Percentiles rank a stretch among this genome's conserved stretches.
Conservation (phyloP, 2,329 filamentous ascomycete species). For the Escovopsis sp. region DNA sequence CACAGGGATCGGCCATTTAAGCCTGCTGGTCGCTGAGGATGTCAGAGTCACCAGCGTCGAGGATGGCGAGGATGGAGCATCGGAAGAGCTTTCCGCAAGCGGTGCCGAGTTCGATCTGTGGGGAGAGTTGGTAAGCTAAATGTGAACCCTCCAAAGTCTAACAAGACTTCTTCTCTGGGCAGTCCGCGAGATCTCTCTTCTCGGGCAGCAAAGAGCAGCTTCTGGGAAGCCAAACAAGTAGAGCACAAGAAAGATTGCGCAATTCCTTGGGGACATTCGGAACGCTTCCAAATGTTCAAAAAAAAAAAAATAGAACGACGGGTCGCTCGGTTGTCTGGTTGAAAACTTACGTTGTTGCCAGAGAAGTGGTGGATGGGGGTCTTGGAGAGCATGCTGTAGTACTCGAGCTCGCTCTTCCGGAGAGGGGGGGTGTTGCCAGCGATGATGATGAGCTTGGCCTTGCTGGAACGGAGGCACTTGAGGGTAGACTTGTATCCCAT, state of each 20-base stretch:
- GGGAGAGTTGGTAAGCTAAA: conserved; percentile 37
- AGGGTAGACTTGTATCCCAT: conserved; percentile 35
- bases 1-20: conserved; percentile 26
- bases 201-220: conserved; percentile 8
- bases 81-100: conserved; percentile 98
- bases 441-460: conserved; percentile 97
- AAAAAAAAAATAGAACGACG: conserved; percentile 1
- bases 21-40: conserved; percentile 69
- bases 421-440: conserved; percentile 90
- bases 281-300: too few relatives aligned
- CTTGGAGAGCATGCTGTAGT: conserved; percentile 87
- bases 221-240: conserved; percentile 6
- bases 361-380: conserved; percentile 93
- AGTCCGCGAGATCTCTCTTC: conserved; percentile 25
- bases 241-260: background rate
- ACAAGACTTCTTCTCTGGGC: conserved; percentile 84
- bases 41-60: conserved; percentile 97
- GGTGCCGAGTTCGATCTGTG: conserved; percentile 92
- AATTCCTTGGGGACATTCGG: conserved; percentile 4
- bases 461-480: conserved; percentile 84
- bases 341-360: conserved; percentile 92
- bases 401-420: conserved; percentile 95
- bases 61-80: conserved; percentile 91
- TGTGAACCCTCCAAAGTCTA: conserved; percentile 76
- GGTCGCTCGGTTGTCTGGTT: conserved; percentile 9